Percentiles rank a stretch among this genome's conserved stretches.
Evolutionary conservation across 805 yeast species (phyloP).

Genomic region (Metschnikowia peoriensis): DNA sequence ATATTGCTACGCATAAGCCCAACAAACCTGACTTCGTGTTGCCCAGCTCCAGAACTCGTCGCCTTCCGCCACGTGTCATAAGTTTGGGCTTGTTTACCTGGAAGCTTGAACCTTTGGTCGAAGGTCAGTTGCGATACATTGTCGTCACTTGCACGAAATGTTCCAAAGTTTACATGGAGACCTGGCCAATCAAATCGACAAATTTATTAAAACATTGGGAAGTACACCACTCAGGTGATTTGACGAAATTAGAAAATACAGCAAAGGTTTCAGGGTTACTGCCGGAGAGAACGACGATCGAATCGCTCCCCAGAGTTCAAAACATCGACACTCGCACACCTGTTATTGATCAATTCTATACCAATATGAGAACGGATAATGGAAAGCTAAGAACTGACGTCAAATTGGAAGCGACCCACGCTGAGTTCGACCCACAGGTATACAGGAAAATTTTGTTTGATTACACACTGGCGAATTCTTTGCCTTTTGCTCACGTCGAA

Average conservation of each 20-base stretch:
- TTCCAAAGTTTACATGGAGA: neutral
- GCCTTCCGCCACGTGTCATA: neutral
- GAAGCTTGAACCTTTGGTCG: neutral
- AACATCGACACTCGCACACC: neutral
- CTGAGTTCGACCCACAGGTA: neutral
- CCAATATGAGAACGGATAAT: neutral
- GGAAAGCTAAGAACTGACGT: neutral
- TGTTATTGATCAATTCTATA: neutral
- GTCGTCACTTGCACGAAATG: neutral
- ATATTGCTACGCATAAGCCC: neutral
- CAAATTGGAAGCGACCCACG: neutral
- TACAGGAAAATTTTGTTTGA: neutral
- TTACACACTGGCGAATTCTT: neutral
- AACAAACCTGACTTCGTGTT: neutral
- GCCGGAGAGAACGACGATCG: neutral
- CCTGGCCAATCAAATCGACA: conserved; percentile 1
- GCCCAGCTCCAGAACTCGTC: neutral
- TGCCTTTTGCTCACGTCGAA: conserved; percentile 2
- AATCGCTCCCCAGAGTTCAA: neutral
- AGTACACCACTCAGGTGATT: neutral
- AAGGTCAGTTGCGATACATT: neutral
- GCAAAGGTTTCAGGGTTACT: neutral
- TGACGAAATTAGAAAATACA: neutral
- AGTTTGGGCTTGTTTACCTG: neutral
- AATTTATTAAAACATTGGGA: conserved; percentile 1